A percentile compares a stretch with the other conserved stretches of the same genome.
Conservation (phyloP, 23 red algal species). For the Gracilariopsis chorda region DNA sequence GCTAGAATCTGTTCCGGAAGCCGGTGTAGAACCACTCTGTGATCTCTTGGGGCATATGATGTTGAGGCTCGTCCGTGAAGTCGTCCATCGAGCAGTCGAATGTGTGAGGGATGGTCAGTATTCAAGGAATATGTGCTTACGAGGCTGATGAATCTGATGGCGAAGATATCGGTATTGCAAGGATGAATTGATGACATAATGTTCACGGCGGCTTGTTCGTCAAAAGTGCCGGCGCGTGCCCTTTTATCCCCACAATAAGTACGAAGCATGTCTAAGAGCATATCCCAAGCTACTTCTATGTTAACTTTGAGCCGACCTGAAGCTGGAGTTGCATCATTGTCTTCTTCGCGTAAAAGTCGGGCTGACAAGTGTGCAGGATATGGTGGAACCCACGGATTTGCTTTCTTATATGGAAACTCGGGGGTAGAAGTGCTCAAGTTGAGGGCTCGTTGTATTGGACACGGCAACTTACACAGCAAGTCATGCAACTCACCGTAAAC, state of each 20-base stretch:
- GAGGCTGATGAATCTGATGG: slow-evolving; percentile 33
- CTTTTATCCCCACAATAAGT: slow-evolving; percentile 23
- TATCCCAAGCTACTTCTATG: slow-evolving; percentile 45
- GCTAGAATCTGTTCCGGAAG: slow-evolving; percentile 1
- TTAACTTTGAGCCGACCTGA: slow-evolving; percentile 21
- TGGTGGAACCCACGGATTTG: neutral
- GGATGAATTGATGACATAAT: slow-evolving; percentile 19
- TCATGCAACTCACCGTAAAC: neutral
- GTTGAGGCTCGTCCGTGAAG: neutral
- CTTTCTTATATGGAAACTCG: neutral
- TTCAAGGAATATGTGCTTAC: slow-evolving; percentile 18
- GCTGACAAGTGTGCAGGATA: neutral
- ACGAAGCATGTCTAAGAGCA: slow-evolving; percentile 23
- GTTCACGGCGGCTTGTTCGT: neutral
- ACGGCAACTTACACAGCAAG: neutral
- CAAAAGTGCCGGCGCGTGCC: neutral
- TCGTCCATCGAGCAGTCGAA: neutral
- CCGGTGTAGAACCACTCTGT: slow-evolving; percentile 29
- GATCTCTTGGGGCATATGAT: neutral
- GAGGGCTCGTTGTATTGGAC: slow-evolving; percentile 14
- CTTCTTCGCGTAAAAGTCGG: neutral
- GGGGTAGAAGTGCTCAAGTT: neutral
- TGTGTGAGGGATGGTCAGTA: neutral
- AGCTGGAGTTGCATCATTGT: neutral
- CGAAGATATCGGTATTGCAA: slow-evolving; percentile 27